Conservation (phyloP, 306 rosid species). For the Erythrophleum fordii region DNA sequence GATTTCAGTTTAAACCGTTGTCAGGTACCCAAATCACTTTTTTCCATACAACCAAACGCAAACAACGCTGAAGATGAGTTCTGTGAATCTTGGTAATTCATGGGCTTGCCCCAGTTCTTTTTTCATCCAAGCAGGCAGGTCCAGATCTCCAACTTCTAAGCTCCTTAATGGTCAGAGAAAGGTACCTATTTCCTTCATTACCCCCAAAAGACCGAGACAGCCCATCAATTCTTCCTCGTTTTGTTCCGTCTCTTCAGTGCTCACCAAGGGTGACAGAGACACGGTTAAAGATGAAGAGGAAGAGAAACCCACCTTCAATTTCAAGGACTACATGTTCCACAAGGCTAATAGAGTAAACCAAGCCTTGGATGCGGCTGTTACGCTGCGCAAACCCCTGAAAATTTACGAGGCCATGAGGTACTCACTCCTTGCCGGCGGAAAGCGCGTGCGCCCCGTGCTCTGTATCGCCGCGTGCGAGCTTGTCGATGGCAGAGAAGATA, state of each 20-base stretch:
- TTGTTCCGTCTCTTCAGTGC: constrained; percentile 42
- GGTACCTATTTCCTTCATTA: constrained; percentile 2
- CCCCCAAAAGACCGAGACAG: constrained; percentile 13
- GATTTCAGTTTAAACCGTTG: background rate
- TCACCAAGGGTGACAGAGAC: constrained; percentile 44
- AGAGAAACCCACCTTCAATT: constrained; percentile 46
- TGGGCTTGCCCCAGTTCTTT: constrained; percentile 38
- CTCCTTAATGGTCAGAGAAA: constrained; percentile 18
- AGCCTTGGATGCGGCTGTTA: constrained; percentile 63
- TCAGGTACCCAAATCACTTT: too few relatives aligned
- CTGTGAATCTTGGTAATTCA: constrained; percentile 44
- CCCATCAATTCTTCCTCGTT: constrained; percentile 20
- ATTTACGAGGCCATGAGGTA: constrained; percentile 82
- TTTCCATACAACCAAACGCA: background rate
- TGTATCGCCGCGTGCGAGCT: constrained; percentile 78
- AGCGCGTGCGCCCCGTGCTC: constrained; percentile 71
- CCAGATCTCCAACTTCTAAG: constrained; percentile 33
- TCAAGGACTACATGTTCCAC: constrained; percentile 59
- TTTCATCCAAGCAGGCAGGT: constrained; percentile 40
- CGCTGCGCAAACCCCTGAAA: constrained; percentile 54
- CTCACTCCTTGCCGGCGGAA: constrained; percentile 85
- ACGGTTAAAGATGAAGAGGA: constrained; percentile 2
- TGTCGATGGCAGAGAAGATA: constrained; percentile 57
- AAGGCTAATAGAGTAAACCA: constrained; percentile 58
- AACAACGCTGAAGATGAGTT: constrained; percentile 43